Base-by-base conservation (phyloP, 257 asterid species). In the Solanum pennellii region DNA sequence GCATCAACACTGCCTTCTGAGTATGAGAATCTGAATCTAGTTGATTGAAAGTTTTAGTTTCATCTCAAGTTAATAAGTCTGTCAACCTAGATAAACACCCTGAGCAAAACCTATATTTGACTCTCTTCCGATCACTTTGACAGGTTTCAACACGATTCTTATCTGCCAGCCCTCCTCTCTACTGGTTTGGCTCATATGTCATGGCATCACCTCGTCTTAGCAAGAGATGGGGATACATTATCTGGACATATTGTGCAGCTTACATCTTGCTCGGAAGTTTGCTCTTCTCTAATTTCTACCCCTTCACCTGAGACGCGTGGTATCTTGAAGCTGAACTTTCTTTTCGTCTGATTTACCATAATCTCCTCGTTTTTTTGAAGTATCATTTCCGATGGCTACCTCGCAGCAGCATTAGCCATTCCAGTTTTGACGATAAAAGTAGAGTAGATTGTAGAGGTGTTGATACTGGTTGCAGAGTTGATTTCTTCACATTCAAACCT, bases 91-190 rank as follows among this genome's bases (percentile, higher is more conserved):
- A 23, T 74, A 41, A 76, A 3, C 83, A 42, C 7, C 35, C 37
- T n/a, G 27, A 2, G 60, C 8, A 23, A n/a, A 75, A 76, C 14
- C 60, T 42, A 20, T 42, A 42, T 76, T 7, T 80, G 44, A 47
- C 44, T 80, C 68, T 80, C 85, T 47, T 80, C 29, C 10, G 3
- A 80, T 14, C 85, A 80, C 59, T 13, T 72, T 66, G 83, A 39
- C 93, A 97, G 98, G 99, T 97, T 47, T 93, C 98, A 4, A 97
- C 98, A 84, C 98, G 98, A 59, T 97, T 97, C 89, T 90, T 97
- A 89, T 97, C 98, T 72, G 94, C 96, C 44, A 93, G 97, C 88
- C 98, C 99, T 37, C 90, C 93, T 62, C 87, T 97, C 52, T 97
- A 93, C 92, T 97, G 99, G 98, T 95, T 91, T 87, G 95, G 95